Base-by-base conservation (phyloP, 2,329 filamentous ascomycete genomes). In the Penicillium sp. region DNA sequence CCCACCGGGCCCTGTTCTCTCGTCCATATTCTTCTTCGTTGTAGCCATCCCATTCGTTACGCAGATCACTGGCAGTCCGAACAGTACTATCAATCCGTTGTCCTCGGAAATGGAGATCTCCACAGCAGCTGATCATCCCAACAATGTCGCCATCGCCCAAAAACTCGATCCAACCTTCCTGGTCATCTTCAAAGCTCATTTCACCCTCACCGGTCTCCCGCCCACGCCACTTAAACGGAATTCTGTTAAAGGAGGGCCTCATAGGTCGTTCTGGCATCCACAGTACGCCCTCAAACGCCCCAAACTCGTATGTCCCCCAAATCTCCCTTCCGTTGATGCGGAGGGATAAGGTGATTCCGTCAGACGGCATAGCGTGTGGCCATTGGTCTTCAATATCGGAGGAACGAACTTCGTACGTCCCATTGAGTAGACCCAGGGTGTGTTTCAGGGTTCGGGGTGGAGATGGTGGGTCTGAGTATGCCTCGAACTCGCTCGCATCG, bases 121-220 rank as follows among this genome's bases (percentile, higher is more conserved):
- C 39, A n/a, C 2, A 25, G 23, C 48, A 52, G 25, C 2, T 39
- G 7, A 44, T 53, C n/a, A 27, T 31, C 4, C 48, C 53, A 33
- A 27, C 31, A 36, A 56, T 36, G 12, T 51, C 17, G 13, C 53
- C 53, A 27, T 50, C 47, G 6, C 53, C 53, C 25, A 45, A 19
- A 45, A 56, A 45, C 31, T 36, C 23, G 25, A 51, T 44, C 39
- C 38, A 51, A 27, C 53, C 52, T 19, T 49, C 25, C 31, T 48
- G 38, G 35, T 25, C 3, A 19, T 31, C 13, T 10, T 1, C 39
- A 17, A 25, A 36, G 19, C 44, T 48, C 33, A 41, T 38, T 8
- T 53, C n/a, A 25, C 51, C 51, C 5, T 17, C 13, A 19, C 38
- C 19, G 6, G n/a, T 38, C 19, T 55, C 41, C 15, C 51, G 6